These are phyloP conservation scores for Incumbomyces delicatus DNA, from an alignment of 2,329 filamentous ascomycete species.

Conservation along the genomic window DNA sequence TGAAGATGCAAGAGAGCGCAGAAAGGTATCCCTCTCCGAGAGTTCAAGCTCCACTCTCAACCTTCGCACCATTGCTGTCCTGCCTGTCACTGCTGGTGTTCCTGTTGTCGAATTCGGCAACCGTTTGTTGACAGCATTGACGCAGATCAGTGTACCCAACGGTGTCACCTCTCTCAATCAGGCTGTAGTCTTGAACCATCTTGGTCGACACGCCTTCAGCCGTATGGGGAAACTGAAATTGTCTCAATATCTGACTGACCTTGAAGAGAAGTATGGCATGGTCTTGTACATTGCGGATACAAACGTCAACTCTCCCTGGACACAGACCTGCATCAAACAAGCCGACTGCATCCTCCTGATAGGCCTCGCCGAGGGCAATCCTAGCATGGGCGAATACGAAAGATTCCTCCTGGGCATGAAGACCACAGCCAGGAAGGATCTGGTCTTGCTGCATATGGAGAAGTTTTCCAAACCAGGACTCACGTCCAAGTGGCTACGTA, in stretches of 20 bases:
- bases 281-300: slow-evolving; percentile 96
- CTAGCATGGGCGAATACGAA: slow-evolving; percentile 90
- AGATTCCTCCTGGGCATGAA: slow-evolving; percentile 94
- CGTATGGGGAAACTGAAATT: slow-evolving; percentile 95
- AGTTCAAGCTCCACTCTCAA: slow-evolving; percentile 70
- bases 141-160: slow-evolving; percentile 79
- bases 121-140: slow-evolving; percentile 73
- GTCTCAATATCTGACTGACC: slow-evolving; percentile 87
- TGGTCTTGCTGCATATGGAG: slow-evolving; percentile 82
- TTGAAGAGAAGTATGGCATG: slow-evolving; percentile 94
- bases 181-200: slow-evolving; percentile 83
- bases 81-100: slow-evolving; percentile 83
- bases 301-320: slow-evolving; percentile 95
- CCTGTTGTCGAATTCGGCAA: slow-evolving; percentile 94
- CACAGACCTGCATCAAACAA: slow-evolving; percentile 92
- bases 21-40: slow-evolving; percentile 33
- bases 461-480: slow-evolving; percentile 76
- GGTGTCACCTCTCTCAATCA: slow-evolving; percentile 90
- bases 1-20: slow-evolving; percentile 53
- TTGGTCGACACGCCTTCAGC: slow-evolving; percentile 92
- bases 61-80: slow-evolving; percentile 78
- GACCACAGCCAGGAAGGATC: slow-evolving; percentile 84
- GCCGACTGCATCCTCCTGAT: slow-evolving; percentile 93
- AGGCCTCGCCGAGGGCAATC: slow-evolving; percentile 79
- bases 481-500: slow-evolving; percentile 80